Conservation (phyloP, 192 early-diverging fungal genomes). For the Coemansia sp. region DNA sequence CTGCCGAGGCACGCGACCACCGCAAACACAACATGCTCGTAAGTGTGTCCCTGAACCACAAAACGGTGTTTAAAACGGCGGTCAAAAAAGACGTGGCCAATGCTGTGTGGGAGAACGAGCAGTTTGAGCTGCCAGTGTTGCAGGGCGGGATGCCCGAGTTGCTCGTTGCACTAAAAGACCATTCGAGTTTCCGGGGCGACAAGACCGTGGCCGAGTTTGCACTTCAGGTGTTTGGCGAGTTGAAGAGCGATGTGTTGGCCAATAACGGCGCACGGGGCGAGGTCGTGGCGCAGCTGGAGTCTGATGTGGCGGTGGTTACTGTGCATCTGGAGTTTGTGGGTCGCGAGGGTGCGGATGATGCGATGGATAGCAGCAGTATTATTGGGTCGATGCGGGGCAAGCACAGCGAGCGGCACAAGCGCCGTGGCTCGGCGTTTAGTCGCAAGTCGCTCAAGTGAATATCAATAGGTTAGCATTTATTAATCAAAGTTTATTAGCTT, state of each 20-base stretch:
- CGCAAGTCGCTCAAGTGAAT: slow-evolving; percentile 42
- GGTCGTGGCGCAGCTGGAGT: slow-evolving; percentile 9
- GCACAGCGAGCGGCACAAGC: slow-evolving; percentile 36
- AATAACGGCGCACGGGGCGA: slow-evolving; percentile 16
- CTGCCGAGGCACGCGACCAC: slow-evolving; percentile 21
- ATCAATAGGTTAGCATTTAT: background rate
- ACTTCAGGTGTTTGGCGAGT: slow-evolving; percentile 31
- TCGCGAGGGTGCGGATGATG: slow-evolving; percentile 18
- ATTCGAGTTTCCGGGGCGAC: slow-evolving; percentile 53
- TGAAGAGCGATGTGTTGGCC: slow-evolving; percentile 32
- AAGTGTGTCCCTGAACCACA: slow-evolving; percentile 40
- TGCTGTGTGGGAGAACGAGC: slow-evolving; percentile 29
- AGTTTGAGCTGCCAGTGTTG: slow-evolving; percentile 37
- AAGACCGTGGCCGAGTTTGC: slow-evolving; percentile 37
- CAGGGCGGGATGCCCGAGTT: slow-evolving; percentile 39
- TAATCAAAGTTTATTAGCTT: background rate
- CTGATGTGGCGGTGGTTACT: slow-evolving; percentile 12
- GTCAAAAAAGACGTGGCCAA: slow-evolving; percentile 40
- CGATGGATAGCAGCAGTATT: slow-evolving; percentile 30
- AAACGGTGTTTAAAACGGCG: slow-evolving; percentile 49
- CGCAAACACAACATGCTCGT: slow-evolving; percentile 45
- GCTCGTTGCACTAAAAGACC: slow-evolving; percentile 38
- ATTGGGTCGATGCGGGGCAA: slow-evolving; percentile 22
- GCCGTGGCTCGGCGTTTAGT: slow-evolving; percentile 43
- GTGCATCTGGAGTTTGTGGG: slow-evolving; percentile 29